phyloP scores from a whole-genome alignment of 345 rosid genomes.

The Limnanthes douglasii region DNA sequence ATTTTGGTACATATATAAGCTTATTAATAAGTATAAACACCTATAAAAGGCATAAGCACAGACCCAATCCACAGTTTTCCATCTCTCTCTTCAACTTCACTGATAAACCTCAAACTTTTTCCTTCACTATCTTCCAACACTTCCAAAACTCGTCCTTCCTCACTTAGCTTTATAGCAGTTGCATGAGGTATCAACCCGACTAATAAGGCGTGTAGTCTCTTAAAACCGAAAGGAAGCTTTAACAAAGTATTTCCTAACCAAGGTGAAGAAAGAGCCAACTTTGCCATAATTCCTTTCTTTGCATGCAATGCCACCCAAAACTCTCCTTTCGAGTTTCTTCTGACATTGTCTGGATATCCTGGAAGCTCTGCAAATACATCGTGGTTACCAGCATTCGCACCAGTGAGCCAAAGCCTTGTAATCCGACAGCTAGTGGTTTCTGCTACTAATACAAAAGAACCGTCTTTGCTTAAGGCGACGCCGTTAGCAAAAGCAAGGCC shows the following conservation, averaged over 20 bases:
- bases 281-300: constrained; percentile 30
- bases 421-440: constrained; percentile 30
- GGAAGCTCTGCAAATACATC: constrained; percentile 41
- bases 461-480: constrained; percentile 52
- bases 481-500: constrained; percentile 68
- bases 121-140: constrained; percentile 39
- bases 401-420: constrained; percentile 33
- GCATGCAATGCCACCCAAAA: constrained; percentile 74
- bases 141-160: constrained; percentile 31
- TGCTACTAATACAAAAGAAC: constrained; percentile 33
- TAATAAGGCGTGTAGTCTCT: constrained; percentile 37
- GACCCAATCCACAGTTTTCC: constrained; percentile 63
- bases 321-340: constrained; percentile 40
- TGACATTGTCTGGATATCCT: constrained; percentile 53
- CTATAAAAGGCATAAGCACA: constrained; percentile 45
- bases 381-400: constrained; percentile 19
- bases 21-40: constrained; percentile 24
- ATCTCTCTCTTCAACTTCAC: constrained; percentile 65
- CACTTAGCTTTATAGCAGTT: constrained; percentile 39
- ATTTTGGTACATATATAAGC: too few species aligned
- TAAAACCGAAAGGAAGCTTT: constrained; percentile 23
- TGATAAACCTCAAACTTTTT: constrained; percentile 35
- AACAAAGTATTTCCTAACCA: constrained; percentile 28
- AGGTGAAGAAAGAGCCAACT: constrained; percentile 19
- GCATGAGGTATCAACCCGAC: constrained; percentile 50